Conservation (phyloP, 2,329 filamentous ascomycete genomes). For the Cladosporium sp. region DNA sequence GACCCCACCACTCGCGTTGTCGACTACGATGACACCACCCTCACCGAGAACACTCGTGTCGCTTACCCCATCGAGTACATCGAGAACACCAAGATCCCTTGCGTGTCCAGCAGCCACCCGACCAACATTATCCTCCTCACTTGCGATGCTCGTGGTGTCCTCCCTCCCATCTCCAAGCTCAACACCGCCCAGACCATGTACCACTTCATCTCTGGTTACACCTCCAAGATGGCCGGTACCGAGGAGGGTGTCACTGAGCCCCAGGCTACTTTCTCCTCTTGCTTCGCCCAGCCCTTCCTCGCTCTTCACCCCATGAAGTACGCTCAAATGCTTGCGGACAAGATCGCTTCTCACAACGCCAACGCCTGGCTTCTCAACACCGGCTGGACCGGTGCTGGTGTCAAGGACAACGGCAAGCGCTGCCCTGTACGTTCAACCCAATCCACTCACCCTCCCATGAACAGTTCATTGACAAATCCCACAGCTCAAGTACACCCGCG, state of each 20-base stretch:
- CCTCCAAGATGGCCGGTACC: constrained; percentile 99
- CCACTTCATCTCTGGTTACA: constrained; percentile 99
- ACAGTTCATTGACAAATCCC: neutral
- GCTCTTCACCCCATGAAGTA: constrained; percentile 99
- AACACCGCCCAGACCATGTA: constrained; percentile 96
- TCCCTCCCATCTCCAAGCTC: constrained; percentile 97
- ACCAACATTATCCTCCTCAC: constrained; percentile 98
- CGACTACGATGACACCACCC: constrained; percentile 90
- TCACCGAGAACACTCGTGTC: constrained; percentile 98
- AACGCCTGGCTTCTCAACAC: constrained; percentile 99
- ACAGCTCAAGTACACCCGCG: constrained; percentile 88
- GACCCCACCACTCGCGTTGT: constrained; percentile 83
- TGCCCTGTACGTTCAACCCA: constrained; percentile 73
- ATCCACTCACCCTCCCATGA: neutral
- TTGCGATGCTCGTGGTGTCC: constrained; percentile 94
- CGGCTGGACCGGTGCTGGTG: constrained; percentile 91
- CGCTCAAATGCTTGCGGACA: constrained; percentile 96
- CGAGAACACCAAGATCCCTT: constrained; percentile 97
- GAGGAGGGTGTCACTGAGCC: constrained; percentile 96
- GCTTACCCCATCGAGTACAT: constrained; percentile 99
- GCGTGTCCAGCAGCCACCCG: constrained; percentile 80
- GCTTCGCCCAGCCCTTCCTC: constrained; percentile 98
- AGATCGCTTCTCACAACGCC: constrained; percentile 92
- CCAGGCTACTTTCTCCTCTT: constrained; percentile 97
- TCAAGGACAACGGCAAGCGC: constrained; percentile 86